Percentiles rank a stretch among this genome's conserved stretches.
These are phyloP conservation scores for Mesembryanthemum crystallinum DNA, from an alignment of 148 eudicot species.

Conservation along the genomic window DNA sequence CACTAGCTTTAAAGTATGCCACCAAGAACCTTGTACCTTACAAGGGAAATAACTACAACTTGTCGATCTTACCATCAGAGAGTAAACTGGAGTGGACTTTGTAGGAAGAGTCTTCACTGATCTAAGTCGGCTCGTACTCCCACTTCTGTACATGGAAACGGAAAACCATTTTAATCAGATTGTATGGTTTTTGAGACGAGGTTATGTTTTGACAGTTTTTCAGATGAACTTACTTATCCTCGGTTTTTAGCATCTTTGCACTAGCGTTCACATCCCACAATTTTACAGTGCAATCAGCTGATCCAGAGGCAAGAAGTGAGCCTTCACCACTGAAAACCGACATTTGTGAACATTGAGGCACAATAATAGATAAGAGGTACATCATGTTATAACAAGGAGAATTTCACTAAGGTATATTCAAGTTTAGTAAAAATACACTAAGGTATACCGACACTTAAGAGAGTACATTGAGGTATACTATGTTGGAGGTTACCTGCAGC, in stretches of 20 bases:
- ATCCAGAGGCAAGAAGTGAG: slow-evolving; percentile 97
- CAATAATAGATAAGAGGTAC: not conserved
- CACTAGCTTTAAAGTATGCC: not conserved
- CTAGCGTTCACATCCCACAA: slow-evolving; percentile 92
- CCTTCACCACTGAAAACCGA: slow-evolving; percentile 79
- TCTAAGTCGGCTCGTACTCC: slow-evolving; percentile 71
- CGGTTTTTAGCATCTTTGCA: slow-evolving; percentile 52
- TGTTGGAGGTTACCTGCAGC: too few species aligned
- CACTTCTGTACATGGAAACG: slow-evolving; percentile 44
- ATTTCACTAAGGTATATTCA: too few species aligned
- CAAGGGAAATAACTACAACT: not conserved
- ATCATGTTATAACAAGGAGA: too few species aligned
- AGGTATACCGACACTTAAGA: too few species aligned
- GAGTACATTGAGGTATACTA: too few species aligned
- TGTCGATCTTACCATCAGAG: slow-evolving; percentile 56
- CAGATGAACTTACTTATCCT: slow-evolving; percentile 64
- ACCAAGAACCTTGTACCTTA: not conserved
- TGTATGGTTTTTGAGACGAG: not conserved
- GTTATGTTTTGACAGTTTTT: not conserved
- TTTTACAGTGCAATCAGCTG: slow-evolving; percentile 96
- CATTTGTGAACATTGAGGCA: not conserved
- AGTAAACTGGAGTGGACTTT: slow-evolving; percentile 87
- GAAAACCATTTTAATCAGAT: not conserved
- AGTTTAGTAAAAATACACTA: too few species aligned
- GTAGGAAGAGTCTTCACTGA: slow-evolving; percentile 86